Evolutionary conservation across 2,329 filamentous ascomycete genomes (phyloP), one percentile per base, ranked within the genome.

Genomic region (Neocucurbitaria cava): DNA sequence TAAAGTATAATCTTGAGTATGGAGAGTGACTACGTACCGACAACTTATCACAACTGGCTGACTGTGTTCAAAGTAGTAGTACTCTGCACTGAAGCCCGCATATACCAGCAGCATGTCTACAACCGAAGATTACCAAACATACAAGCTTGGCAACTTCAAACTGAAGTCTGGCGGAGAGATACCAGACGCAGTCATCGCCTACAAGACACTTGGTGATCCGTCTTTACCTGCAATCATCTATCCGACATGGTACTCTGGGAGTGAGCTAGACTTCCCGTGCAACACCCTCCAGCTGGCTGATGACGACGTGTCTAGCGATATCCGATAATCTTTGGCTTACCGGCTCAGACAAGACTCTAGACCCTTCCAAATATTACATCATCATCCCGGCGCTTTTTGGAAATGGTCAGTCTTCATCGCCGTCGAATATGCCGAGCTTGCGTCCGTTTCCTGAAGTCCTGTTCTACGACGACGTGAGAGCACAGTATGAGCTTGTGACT

Each of bases 301-400:
- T 31, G 49, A 30, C 36, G 31, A 10, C 17, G 3, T 13, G 9
- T 18, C 30, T 73, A 77, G 78, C 76, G 2, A 90, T 93, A 58
- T 78, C 81, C 2, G 87, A 90, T 66, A 93, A 93, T 56, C 81
- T 89, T 69, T 92, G 90, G 90, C 82, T 93, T 10, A 82, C 91
- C 38, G 88, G 88, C 11, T 72, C 82, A 5, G 82, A 85, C 61
- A 90, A 86, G 70, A 83, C 87, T 0, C 79, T 93, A 39, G 83
- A 83, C 56, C 89, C 89, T 0, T 77, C 79, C 13, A 81, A 85
- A 42, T 89, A 87, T 75, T 89, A 85, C 74, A 89, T 90, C 54
- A 83, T 91, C 64, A 83, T 90, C 58, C 81, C 85, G 0, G 88
- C 87, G 0, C 78, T 90, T 3, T 89, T 90, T 62, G 88, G 88